Conservation (phyloP, 257 asterid species). For the Solanum rostratum region DNA sequence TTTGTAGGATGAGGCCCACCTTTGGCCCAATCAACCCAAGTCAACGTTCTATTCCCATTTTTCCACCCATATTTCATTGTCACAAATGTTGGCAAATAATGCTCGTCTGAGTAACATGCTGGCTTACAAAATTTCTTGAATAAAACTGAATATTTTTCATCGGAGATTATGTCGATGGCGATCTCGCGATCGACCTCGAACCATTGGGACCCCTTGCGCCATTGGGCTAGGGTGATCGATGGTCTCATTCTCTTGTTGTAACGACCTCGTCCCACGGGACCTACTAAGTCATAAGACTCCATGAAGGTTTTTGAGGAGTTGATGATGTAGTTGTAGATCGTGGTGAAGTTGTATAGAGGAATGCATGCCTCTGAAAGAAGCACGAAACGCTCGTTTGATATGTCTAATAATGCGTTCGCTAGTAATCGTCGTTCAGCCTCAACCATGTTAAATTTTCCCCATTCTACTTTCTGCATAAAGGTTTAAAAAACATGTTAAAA, state of each 20-base stretch:
- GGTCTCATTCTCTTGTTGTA: slow-evolving; percentile 52
- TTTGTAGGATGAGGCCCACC: slow-evolving; percentile 71
- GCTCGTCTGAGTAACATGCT: slow-evolving; percentile 69
- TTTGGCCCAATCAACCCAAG: slow-evolving; percentile 87
- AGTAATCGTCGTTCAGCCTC: slow-evolving; percentile 77
- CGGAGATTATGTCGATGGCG: slow-evolving; percentile 36
- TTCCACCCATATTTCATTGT: slow-evolving; percentile 25
- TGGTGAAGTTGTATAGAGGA: slow-evolving; percentile 52
- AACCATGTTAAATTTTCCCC: slow-evolving; percentile 82
- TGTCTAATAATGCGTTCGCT: slow-evolving; percentile 72
- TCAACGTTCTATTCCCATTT: slow-evolving; percentile 45
- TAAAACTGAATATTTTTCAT: slow-evolving; percentile 9
- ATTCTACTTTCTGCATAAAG: slow-evolving; percentile 18
- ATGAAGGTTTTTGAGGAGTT: slow-evolving; percentile 35
- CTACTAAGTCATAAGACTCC: slow-evolving; percentile 37
- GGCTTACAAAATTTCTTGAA: slow-evolving; percentile 45
- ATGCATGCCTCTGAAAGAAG: slow-evolving; percentile 69
- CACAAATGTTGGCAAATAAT: slow-evolving; percentile 54
- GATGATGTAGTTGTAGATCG: slow-evolving; percentile 37
- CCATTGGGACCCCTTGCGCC: slow-evolving; percentile 83
- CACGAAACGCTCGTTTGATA: slow-evolving; percentile 63
- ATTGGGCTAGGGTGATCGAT: slow-evolving; percentile 15
- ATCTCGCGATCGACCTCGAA: slow-evolving; percentile 45
- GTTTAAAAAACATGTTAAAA: neutral
- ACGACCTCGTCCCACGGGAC: slow-evolving; percentile 62